phyloP scores from a whole-genome alignment of 2,329 filamentous ascomycete species.

The Ascochyta rabiei region DNA sequence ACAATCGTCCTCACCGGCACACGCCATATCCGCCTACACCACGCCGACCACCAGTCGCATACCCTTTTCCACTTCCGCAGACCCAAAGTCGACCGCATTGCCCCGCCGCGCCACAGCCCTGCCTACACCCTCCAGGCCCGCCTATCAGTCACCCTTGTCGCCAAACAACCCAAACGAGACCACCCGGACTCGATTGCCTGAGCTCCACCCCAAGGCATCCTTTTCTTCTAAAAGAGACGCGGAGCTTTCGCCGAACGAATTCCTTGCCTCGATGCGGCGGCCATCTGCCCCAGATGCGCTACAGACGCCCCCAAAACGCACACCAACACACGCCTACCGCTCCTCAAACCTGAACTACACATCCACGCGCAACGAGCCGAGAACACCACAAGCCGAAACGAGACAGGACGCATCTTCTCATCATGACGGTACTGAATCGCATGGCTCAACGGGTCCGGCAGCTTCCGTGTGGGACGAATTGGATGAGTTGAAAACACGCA shows the following conservation, averaged over 20 bases:
- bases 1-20: conserved; percentile 34
- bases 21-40: conserved; percentile 25
- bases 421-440: conserved; percentile 72
- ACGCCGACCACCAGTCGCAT: conserved; percentile 39
- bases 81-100: conserved; percentile 33
- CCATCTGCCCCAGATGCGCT: conserved; percentile 41
- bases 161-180: conserved; percentile 31
- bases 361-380: conserved; percentile 39
- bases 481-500: conserved; percentile 92
- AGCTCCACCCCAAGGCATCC: conserved; percentile 40
- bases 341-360: conserved; percentile 47
- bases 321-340: conserved; percentile 32
- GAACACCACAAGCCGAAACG: conserved; percentile 31
- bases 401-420: conserved; percentile 38
- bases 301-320: conserved; percentile 43
- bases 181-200: conserved; percentile 32
- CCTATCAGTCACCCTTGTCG: conserved; percentile 37
- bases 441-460: conserved; percentile 82
- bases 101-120: conserved; percentile 42
- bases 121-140: conserved; percentile 34
- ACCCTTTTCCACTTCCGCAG: conserved; percentile 29
- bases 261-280: conserved; percentile 41
- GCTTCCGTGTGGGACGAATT: conserved; percentile 98
- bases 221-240: conserved; percentile 36
- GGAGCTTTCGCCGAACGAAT: conserved; percentile 43